Percentiles rank a stretch among this genome's conserved stretches.
Evolutionary conservation across 140 eudicot genomes (phyloP).

Genomic region (Stevia rebaudiana): DNA sequence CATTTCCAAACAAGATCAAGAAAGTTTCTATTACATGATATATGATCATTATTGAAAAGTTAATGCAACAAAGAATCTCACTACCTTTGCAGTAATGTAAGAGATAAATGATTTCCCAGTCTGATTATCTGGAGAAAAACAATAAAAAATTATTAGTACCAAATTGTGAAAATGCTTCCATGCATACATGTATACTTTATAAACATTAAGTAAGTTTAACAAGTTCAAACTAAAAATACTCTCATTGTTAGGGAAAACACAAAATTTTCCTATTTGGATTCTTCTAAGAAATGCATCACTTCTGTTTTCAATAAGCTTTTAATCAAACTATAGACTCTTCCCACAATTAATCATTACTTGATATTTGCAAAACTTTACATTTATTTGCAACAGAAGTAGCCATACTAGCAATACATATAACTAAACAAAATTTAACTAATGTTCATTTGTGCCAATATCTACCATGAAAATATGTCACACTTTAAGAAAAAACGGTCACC

Average conservation of each 20-base stretch:
- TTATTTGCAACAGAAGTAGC: background rate
- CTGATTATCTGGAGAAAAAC: conserved; percentile 61
- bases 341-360: background rate
- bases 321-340: background rate
- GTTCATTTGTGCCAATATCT: background rate
- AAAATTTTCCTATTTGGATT: background rate
- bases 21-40: background rate
- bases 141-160: conserved; percentile 22
- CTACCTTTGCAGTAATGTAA: conserved; percentile 87
- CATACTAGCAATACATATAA: background rate
- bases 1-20: background rate
- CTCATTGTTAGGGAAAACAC: background rate
- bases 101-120: conserved; percentile 84
- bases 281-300: background rate
- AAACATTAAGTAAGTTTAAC: background rate
- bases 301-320: background rate
- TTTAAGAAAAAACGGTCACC: background rate
- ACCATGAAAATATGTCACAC: background rate
- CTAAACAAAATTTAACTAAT: background rate
- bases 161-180: conserved; percentile 4
- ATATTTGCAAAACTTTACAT: background rate
- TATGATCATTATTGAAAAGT: background rate
- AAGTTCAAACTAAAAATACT: background rate
- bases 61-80: conserved; percentile 16
- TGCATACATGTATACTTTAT: background rate